These are phyloP conservation scores for Omphalea diandra DNA, from an alignment of 441 rosid genomes.

Conservation along the genomic window DNA sequence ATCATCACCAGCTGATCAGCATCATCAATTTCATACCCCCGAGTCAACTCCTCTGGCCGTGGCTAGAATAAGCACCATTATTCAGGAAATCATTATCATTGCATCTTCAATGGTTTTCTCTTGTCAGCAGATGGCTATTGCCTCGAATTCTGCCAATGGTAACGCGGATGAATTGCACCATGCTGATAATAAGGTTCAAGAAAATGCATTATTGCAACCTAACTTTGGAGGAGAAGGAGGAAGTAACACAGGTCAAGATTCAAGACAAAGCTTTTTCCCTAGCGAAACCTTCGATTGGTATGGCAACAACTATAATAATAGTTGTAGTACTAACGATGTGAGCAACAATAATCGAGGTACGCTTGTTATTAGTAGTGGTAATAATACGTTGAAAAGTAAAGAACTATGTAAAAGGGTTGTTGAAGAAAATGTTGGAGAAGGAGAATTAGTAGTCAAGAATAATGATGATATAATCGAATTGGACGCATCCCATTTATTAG, in stretches of 20 bases:
- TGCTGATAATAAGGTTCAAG: slow-evolving; percentile 1
- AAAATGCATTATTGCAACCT: slow-evolving; percentile 22
- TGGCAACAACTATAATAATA: slow-evolving; percentile 16
- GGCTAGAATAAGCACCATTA: slow-evolving; percentile 43
- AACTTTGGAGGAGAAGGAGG: slow-evolving; percentile 18
- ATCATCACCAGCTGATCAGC: slow-evolving; percentile 29
- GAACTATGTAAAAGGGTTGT: background rate
- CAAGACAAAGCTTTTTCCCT: slow-evolving; percentile 30
- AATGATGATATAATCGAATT: slow-evolving; percentile 55
- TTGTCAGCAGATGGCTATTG: slow-evolving; percentile 57
- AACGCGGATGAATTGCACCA: slow-evolving; percentile 21
- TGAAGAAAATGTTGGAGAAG: slow-evolving; percentile 15
- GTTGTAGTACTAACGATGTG: too few species aligned
- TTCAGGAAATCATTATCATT: slow-evolving; percentile 59
- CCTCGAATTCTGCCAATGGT: background rate
- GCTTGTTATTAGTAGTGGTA: background rate
- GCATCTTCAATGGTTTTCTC: slow-evolving; percentile 63
- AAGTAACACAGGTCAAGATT: slow-evolving; percentile 29
- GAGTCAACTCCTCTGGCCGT: slow-evolving; percentile 46
- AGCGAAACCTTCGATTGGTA: slow-evolving; percentile 38
- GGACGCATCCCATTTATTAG: slow-evolving; percentile 56
- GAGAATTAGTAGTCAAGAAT: slow-evolving; percentile 4
- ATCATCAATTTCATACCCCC: background rate
- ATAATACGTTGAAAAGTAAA: slow-evolving; percentile 20
- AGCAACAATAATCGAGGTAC: slow-evolving; percentile 1